phyloP scores from a whole-genome alignment of 306 rosid genomes.

The Malus domestica region DNA sequence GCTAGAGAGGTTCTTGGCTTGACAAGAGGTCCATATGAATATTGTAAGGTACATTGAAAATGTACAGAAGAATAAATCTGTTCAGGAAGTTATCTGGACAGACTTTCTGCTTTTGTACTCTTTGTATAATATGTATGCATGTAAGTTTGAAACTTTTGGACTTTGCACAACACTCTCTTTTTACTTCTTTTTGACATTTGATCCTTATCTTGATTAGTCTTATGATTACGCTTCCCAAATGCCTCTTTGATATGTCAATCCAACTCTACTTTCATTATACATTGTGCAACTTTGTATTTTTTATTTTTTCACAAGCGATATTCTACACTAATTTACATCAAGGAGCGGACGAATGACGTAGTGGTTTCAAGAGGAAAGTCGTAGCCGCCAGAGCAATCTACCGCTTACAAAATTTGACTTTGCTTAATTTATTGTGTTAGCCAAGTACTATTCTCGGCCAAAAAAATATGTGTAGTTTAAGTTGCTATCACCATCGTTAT shows the following conservation, averaged over 20 bases:
- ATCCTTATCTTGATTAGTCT: not conserved
- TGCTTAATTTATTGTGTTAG: not conserved
- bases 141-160: slow-evolving; percentile 4
- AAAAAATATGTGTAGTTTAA: no score
- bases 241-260: not conserved
- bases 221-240: not conserved
- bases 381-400: no score
- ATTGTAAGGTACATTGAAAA: not conserved
- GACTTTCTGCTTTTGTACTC: slow-evolving; percentile 14
- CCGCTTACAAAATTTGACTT: no score
- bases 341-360: no score
- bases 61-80: slow-evolving; percentile 45
- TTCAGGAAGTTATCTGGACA: slow-evolving; percentile 21
- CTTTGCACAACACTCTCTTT: not conserved
- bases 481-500: no score
- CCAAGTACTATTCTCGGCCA: not conserved
- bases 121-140: slow-evolving; percentile 20
- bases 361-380: no score
- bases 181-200: not conserved
- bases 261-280: not conserved
- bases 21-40: slow-evolving; percentile 1
- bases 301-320: no score
- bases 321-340: no score
- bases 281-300: not conserved
- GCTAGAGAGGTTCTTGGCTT: slow-evolving; percentile 65